Evolutionary conservation across 1,284 basidiomycete genomes (phyloP).

Genomic region (Ustilago bromivora): DNA sequence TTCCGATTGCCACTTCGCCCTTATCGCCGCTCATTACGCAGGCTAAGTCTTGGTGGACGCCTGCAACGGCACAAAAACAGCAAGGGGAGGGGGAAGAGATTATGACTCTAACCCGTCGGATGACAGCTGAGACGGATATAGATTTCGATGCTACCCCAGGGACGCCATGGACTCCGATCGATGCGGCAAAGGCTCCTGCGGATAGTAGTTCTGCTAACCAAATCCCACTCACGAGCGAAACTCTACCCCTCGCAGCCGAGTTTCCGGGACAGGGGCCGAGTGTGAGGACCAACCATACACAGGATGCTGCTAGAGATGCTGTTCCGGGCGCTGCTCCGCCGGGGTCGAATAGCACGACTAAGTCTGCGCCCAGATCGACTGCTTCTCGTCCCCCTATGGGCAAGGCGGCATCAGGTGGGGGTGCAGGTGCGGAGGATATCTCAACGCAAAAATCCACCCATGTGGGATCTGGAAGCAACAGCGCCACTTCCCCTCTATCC

Average conservation of each 20-base stretch:
- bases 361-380: slow-evolving; percentile 15
- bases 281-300: slow-evolving; percentile 12
- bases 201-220: slow-evolving; percentile 6
- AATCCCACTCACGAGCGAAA: slow-evolving; percentile 31
- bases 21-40: slow-evolving; percentile 59
- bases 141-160: slow-evolving; percentile 33
- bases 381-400: slow-evolving; percentile 6
- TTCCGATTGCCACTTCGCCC: slow-evolving; percentile 90
- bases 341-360: slow-evolving; percentile 19
- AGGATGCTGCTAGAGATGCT: slow-evolving; percentile 16
- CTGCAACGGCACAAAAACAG: slow-evolving; percentile 15
- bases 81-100: slow-evolving; percentile 23
- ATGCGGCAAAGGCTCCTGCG: slow-evolving; percentile 4
- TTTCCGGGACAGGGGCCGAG: slow-evolving; percentile 16
- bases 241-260: slow-evolving; percentile 17
- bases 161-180: slow-evolving; percentile 39
- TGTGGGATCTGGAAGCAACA: slow-evolving; percentile 14
- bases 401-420: neutral
- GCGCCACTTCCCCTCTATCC: slow-evolving; percentile 10
- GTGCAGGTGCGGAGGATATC: slow-evolving; percentile 13
- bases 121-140: slow-evolving; percentile 20
- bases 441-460: slow-evolving; percentile 18
- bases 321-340: neutral
- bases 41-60: slow-evolving; percentile 48
- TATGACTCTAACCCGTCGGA: slow-evolving; percentile 34